Percentiles rank a stretch among this genome's conserved stretches.
phyloP scores from a whole-genome alignment of 306 rosid species.

The Quillaja saponaria region DNA sequence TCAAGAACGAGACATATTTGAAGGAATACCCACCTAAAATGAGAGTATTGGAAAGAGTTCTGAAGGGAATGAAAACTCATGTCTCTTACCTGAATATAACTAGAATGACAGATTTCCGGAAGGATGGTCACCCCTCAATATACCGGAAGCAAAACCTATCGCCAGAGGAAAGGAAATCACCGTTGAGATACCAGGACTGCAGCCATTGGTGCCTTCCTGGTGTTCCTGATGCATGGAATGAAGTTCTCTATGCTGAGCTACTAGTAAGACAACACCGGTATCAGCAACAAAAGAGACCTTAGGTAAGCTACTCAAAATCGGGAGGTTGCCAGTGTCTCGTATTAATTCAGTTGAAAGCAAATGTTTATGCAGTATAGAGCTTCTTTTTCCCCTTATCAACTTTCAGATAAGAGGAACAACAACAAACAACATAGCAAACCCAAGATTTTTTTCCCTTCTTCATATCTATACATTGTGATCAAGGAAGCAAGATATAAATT shows the following conservation, averaged over 20 bases:
- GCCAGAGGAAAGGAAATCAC: slow-evolving; percentile 57
- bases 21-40: slow-evolving; percentile 69
- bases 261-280: slow-evolving; percentile 46
- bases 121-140: slow-evolving; percentile 95
- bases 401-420: slow-evolving; percentile 22
- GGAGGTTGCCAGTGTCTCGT: slow-evolving; percentile 13
- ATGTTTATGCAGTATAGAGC: slow-evolving; percentile 26
- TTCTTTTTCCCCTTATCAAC: slow-evolving; percentile 27
- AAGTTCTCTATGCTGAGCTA: slow-evolving; percentile 72
- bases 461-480: slow-evolving; percentile 20
- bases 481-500: slow-evolving; percentile 7
- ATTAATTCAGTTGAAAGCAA: slow-evolving; percentile 27
- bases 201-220: slow-evolving; percentile 99
- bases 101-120: slow-evolving; percentile 84
- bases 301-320: slow-evolving; percentile 46
- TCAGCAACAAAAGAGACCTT: slow-evolving; percentile 47
- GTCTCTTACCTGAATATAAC: slow-evolving; percentile 81
- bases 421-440: slow-evolving; percentile 26
- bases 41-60: slow-evolving; percentile 69
- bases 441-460: slow-evolving; percentile 20
- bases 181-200: slow-evolving; percentile 78
- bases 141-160: slow-evolving; percentile 68
- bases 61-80: slow-evolving; percentile 72
- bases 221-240: slow-evolving; percentile 93
- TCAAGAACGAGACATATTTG: slow-evolving; percentile 69